Evolutionary conservation across 495 filamentous ascomycete species (phyloP).

Genomic region (Penicillium salamii): DNA sequence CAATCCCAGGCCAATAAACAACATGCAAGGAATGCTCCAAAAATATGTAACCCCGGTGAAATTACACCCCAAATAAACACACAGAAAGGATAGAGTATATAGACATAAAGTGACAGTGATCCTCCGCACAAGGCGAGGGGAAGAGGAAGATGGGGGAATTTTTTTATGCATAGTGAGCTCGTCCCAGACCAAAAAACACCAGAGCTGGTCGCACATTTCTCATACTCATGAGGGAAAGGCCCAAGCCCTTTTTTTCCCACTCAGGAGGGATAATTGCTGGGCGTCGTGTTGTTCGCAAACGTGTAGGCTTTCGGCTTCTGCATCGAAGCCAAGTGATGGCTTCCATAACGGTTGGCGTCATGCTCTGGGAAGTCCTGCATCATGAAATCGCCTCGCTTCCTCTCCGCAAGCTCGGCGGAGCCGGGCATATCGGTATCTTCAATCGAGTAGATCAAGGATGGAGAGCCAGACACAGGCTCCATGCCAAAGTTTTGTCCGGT

Average conservation of each 20-base stretch:
- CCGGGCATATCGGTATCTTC: slow-evolving; percentile 34
- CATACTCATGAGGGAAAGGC: slow-evolving; percentile 16
- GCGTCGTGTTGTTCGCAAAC: slow-evolving; percentile 41
- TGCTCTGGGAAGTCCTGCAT: slow-evolving; percentile 46
- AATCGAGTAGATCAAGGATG: slow-evolving; percentile 35
- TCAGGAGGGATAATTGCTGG: slow-evolving; percentile 35
- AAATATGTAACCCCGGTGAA: slow-evolving; percentile 26
- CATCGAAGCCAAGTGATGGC: slow-evolving; percentile 36
- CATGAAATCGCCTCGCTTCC: slow-evolving; percentile 39
- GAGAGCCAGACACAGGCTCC: slow-evolving; percentile 30
- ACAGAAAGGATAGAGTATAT: slow-evolving; percentile 18
- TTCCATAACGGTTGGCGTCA: slow-evolving; percentile 35
- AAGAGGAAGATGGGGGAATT: slow-evolving; percentile 7
- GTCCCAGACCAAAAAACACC: slow-evolving; percentile 24
- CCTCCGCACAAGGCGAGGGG: slow-evolving; percentile 8
- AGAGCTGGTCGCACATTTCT: slow-evolving; percentile 22
- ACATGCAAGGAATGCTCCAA: slow-evolving; percentile 27
- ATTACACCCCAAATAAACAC: slow-evolving; percentile 23
- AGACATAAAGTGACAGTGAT: slow-evolving; percentile 18
- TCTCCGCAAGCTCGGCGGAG: slow-evolving; percentile 22
- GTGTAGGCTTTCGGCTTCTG: slow-evolving; percentile 44
- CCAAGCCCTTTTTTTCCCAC: neutral
- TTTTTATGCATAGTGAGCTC: slow-evolving; percentile 18
- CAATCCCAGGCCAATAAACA: slow-evolving; percentile 28
- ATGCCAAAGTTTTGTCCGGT: slow-evolving; percentile 22